Evolutionary conservation across 1,284 basidiomycete species (phyloP).

Genomic region (Albatrellus sp.): DNA sequence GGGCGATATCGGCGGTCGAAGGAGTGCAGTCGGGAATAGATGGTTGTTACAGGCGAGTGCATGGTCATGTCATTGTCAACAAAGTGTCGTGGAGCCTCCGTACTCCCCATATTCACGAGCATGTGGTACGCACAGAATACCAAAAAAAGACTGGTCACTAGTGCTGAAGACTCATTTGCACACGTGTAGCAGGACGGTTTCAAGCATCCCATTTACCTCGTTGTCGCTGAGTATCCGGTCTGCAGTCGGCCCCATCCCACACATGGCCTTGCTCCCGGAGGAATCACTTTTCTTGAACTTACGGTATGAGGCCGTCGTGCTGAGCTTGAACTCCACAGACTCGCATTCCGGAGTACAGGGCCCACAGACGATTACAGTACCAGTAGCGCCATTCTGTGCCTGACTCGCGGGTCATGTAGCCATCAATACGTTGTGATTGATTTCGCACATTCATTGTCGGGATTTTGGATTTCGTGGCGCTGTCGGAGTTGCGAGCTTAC

Average conservation of each 20-base stretch:
- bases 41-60: slow-evolving; percentile 74
- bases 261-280: slow-evolving; percentile 91
- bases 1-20: slow-evolving; percentile 47
- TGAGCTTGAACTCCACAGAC: slow-evolving; percentile 64
- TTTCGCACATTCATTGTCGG: too few relatives aligned
- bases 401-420: too few relatives aligned
- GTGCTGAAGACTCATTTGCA: slow-evolving; percentile 93
- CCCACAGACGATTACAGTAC: slow-evolving; percentile 67
- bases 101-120: slow-evolving; percentile 10
- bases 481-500: too few relatives aligned
- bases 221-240: slow-evolving; percentile 74
- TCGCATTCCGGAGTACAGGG: slow-evolving; percentile 47
- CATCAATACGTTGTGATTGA: too few relatives aligned
- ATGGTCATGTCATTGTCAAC: slow-evolving; percentile 92
- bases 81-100: slow-evolving; percentile 82
- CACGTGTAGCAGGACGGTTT: slow-evolving; percentile 97
- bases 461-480: too few relatives aligned
- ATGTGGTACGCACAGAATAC: slow-evolving; percentile 1
- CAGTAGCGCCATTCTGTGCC: too few relatives aligned
- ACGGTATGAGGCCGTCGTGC: slow-evolving; percentile 86
- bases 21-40: slow-evolving; percentile 64
- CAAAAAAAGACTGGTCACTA: slow-evolving; percentile 51
- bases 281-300: slow-evolving; percentile 97
- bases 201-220: slow-evolving; percentile 96
- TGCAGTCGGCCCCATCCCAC: slow-evolving; percentile 59